Evolutionary conservation across 2,329 filamentous ascomycete species (phyloP).

Genomic region (Emergomyces pasteurianus): DNA sequence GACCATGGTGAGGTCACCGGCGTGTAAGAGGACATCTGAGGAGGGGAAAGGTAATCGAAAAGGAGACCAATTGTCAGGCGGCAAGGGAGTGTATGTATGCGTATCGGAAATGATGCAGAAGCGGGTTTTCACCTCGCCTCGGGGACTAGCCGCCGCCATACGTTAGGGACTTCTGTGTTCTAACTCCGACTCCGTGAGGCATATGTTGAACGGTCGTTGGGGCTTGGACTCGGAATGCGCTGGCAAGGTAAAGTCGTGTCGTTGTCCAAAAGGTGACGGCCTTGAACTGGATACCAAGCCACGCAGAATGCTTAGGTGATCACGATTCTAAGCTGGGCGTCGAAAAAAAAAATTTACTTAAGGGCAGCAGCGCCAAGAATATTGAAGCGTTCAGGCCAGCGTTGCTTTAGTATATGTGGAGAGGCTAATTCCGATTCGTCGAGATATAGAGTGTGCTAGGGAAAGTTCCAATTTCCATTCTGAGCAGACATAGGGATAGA

Average conservation of each 20-base stretch:
- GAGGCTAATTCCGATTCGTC: too few species aligned
- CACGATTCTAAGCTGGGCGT: not conserved
- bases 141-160: not conserved
- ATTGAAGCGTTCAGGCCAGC: too few species aligned
- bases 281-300: not conserved
- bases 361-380: too few species aligned
- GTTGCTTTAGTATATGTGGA: too few species aligned
- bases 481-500: not conserved
- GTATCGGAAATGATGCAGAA: slow-evolving; percentile 34
- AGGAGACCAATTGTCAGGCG: slow-evolving; percentile 13
- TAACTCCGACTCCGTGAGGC: not conserved
- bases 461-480: not conserved
- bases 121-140: slow-evolving; percentile 24
- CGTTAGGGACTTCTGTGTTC: not conserved
- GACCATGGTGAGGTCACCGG: slow-evolving; percentile 46
- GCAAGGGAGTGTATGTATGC: slow-evolving; percentile 21
- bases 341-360: too few species aligned
- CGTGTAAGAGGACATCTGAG: slow-evolving; percentile 45
- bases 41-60: slow-evolving; percentile 36
- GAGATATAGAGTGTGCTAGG: not conserved
- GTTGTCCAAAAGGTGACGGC: not conserved
- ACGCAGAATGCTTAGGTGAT: not conserved
- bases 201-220: not conserved
- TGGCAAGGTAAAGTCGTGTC: not conserved
- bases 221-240: not conserved